These are phyloP conservation scores for Globisporangium viniferum DNA, from an alignment of 352 stramenopile species.

Conservation along the genomic window DNA sequence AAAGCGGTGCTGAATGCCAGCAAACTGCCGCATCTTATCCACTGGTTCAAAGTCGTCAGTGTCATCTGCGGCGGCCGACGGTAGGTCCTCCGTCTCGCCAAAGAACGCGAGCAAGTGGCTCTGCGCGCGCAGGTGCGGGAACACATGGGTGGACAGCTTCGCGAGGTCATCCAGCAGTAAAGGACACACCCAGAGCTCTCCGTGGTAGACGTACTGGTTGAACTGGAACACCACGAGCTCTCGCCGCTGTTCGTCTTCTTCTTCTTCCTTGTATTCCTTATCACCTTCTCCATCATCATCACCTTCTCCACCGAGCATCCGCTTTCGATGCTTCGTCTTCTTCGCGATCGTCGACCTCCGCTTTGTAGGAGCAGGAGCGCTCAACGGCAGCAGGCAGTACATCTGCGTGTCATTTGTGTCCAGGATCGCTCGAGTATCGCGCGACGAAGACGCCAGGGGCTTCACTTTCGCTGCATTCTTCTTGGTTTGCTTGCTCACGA, in stretches of 20 bases:
- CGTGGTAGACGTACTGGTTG: conserved; percentile 59
- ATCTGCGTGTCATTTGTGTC: conserved; percentile 60
- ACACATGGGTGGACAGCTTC: conserved; percentile 29
- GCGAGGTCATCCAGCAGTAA: conserved; percentile 39
- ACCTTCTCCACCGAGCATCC: background rate
- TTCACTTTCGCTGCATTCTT: conserved; percentile 18
- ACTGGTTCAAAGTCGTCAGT: background rate
- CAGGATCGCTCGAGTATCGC: conserved; percentile 14
- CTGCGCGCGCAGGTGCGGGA: conserved; percentile 47
- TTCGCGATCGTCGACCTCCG: background rate
- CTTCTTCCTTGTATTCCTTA: conserved; percentile 7
- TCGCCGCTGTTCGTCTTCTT: conserved; percentile 20
- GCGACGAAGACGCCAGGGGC: conserved; percentile 6
- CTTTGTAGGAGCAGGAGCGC: background rate
- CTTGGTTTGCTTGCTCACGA: background rate
- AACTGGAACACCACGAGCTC: conserved; percentile 62
- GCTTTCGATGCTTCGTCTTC: background rate
- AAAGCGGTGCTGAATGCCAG: conserved; percentile 24
- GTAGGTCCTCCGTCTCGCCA: conserved; percentile 31
- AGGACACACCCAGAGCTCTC: conserved; percentile 23
- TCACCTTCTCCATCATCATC: conserved; percentile 12
- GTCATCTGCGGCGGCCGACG: conserved; percentile 5
- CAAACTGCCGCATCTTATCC: conserved; percentile 14
- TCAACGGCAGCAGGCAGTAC: conserved; percentile 38
- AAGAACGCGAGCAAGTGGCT: conserved; percentile 36